Base-by-base conservation (phyloP, 345 rosid genomes). In the Luvunga scandens region DNA sequence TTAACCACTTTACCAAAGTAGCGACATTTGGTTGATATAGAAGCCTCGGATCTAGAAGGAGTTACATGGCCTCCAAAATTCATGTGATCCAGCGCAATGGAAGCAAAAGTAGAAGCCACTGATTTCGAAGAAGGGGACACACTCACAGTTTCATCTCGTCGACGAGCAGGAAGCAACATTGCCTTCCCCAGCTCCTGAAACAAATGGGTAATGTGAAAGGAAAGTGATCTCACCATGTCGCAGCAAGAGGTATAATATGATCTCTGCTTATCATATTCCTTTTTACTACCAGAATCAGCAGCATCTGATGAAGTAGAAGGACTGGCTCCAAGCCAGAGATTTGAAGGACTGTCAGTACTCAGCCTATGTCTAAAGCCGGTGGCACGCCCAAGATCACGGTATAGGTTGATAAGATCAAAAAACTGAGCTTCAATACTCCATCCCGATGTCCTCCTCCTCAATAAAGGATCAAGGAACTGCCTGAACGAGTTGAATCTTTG, bases 171-270 rank as follows among this genome's bases (percentile, higher is more conserved):
- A 86, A 90, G 92, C 71, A 92, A 79, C 97, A 95, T 93, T 78
- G 89, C 92, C 84, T 95, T 95, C 73, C 99, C 98, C 85, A 95
- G 84, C 91, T 95, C 99, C 75, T 92, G 99, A 88, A 91, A 95
- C 89, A 95, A 79, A 88, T 91, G 93, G 62, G 89, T 87, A 74
- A 95, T 93, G 85, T 95, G 99, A 85, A 91, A 91, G 66, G 92
- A 88, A 71, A 95, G 89, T 63, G 97, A 93, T 82, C 88, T 89
- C 83, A 93, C 88, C 94, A 90, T 88, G 83, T 95, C 99, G 85
- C 98, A 92, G 85, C 99, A 92, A 50, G 99, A 92, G 69, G 90
- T 84, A 83, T 92, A 90, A 83, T 90, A 88, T 13, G 95, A 91
- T 80, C 89, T 90, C 79, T 87, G 92, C 80, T 87, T 93, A 85